Percentiles rank a stretch among this genome's conserved stretches.
Conservation (phyloP, 1,284 basidiomycete genomes). For the Pholiota adiposa region DNA sequence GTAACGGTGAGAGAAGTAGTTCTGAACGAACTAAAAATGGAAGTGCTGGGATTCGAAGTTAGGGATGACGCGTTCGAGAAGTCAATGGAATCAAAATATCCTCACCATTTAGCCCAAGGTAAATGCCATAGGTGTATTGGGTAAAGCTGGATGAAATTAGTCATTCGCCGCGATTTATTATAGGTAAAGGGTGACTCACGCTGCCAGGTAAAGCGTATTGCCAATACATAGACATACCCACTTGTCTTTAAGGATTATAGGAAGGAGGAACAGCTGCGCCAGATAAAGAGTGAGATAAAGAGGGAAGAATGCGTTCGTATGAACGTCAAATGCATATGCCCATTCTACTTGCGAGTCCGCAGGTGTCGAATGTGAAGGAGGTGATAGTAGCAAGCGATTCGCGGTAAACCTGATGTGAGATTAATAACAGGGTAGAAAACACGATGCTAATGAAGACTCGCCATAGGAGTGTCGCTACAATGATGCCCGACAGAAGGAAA, state of each 20-base stretch:
- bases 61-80: neutral
- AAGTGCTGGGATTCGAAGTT: slow-evolving; percentile 57
- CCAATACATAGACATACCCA: slow-evolving; percentile 95
- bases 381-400: slow-evolving; percentile 72
- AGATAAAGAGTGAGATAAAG: slow-evolving; percentile 88
- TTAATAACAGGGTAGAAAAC: slow-evolving; percentile 9
- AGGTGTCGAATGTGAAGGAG: slow-evolving; percentile 73
- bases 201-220: slow-evolving; percentile 89
- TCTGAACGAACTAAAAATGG: slow-evolving; percentile 90
- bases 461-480: slow-evolving; percentile 83
- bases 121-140: slow-evolving; percentile 90
- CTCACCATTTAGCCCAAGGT: slow-evolving; percentile 84
- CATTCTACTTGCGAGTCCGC: slow-evolving; percentile 83
- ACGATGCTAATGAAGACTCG: slow-evolving; percentile 33
- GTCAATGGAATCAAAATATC: neutral
- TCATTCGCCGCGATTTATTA: neutral
- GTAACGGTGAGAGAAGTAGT: slow-evolving; percentile 82
- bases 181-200: slow-evolving; percentile 49
- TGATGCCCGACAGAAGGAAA: slow-evolving; percentile 76
- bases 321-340: slow-evolving; percentile 94
- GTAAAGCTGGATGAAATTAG: slow-evolving; percentile 55
- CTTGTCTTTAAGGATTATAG: slow-evolving; percentile 80
- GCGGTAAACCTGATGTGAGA: slow-evolving; percentile 60
- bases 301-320: slow-evolving; percentile 95
- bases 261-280: slow-evolving; percentile 82